Evolutionary conservation across 495 filamentous ascomycete genomes (phyloP), one percentile per base, ranked within the genome.

Genomic region (Chaetomium cochliodes): DNA sequence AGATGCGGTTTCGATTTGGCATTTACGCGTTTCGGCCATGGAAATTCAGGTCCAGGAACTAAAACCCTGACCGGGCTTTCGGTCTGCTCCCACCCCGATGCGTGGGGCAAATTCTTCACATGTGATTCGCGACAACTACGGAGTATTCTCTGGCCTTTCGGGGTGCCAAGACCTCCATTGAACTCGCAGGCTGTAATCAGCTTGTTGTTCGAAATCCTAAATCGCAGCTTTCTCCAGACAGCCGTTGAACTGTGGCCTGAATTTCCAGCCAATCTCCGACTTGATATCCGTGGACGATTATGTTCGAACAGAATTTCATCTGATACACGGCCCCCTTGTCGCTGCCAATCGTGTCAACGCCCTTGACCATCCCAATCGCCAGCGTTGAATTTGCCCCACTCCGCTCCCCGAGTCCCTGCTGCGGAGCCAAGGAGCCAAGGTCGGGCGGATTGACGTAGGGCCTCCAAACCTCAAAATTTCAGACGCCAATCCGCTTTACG

Each of bases 381-480:
- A 8, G 33, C 11, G 5, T 1, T 37, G 28, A 42, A 2, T 1
- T 5, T 37, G 33, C 56, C 62, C 66, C 66, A 64, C 57, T 56
- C 57, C 9, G 33, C 33, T 37, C 33, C 33, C 33, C 9, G 33
- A 37, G 33, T 30, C 28, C 28, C 28, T 30, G 28, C 8, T 37
- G 33, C 5, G 33, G 33, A 37, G 33, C 33, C 33, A 37, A 37
- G 33, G 33, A 37, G 33, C 33, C 33, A 37, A 37, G 33, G 33
- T 37, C 33, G 63, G 33, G 5, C 33, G 63, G 65, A 66, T 72
- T 73, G 72, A 72, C 72, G 72, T 73, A 68, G 67, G 63, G 69
- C 56, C 52, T 41, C 39, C 22, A 58, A 47, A 37, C 25, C 54
- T 65, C 63, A 61, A 73, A 70, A 73, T 72, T 73, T 73, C 71